A percentile compares a stretch with the other conserved stretches of the same genome.
Conservation (phyloP, 2,329 filamentous ascomycete species). For the Monosporascus sp. region DNA sequence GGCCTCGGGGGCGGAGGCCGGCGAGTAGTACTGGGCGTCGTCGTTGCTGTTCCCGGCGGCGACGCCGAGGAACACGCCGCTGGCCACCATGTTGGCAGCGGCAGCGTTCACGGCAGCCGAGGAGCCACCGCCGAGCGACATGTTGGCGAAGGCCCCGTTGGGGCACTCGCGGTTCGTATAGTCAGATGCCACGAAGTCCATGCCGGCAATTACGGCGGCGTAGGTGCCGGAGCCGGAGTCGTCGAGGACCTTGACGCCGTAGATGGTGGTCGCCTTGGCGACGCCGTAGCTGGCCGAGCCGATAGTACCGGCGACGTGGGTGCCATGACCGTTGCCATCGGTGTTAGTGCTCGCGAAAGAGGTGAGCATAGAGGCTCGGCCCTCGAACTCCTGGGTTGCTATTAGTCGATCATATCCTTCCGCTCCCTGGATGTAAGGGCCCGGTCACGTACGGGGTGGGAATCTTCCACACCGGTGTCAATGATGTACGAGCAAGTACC, state of each 20-base stretch:
- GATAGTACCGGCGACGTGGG: slow-evolving; percentile 41
- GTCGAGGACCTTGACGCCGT: slow-evolving; percentile 43
- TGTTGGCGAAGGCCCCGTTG: slow-evolving; percentile 46
- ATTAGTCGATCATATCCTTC: slow-evolving; percentile 6
- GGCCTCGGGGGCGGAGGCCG: slow-evolving; percentile 42
- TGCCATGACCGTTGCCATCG: slow-evolving; percentile 41
- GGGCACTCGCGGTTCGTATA: slow-evolving; percentile 35
- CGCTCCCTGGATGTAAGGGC: not conserved
- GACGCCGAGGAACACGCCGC: slow-evolving; percentile 47
- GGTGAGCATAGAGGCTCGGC: slow-evolving; percentile 32
- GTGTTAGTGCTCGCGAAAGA: slow-evolving; percentile 26
- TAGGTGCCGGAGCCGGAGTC: slow-evolving; percentile 22
- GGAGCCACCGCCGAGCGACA: slow-evolving; percentile 47
- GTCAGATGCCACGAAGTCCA: slow-evolving; percentile 39
- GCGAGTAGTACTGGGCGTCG: slow-evolving; percentile 38
- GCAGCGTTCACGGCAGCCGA: slow-evolving; percentile 46
- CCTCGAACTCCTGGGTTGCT: slow-evolving; percentile 33
- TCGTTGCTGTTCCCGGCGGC: slow-evolving; percentile 50
- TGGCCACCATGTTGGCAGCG: slow-evolving; percentile 38
- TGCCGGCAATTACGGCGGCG: slow-evolving; percentile 25
- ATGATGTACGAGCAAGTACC: slow-evolving; percentile 47
- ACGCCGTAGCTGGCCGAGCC: slow-evolving; percentile 40
- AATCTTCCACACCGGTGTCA: slow-evolving; percentile 47
- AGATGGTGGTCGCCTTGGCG: slow-evolving; percentile 36
- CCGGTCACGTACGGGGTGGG: slow-evolving; percentile 30